Conservation (phyloP, 768 basidiomycete species). For the Filobasidium floriforme region DNA sequence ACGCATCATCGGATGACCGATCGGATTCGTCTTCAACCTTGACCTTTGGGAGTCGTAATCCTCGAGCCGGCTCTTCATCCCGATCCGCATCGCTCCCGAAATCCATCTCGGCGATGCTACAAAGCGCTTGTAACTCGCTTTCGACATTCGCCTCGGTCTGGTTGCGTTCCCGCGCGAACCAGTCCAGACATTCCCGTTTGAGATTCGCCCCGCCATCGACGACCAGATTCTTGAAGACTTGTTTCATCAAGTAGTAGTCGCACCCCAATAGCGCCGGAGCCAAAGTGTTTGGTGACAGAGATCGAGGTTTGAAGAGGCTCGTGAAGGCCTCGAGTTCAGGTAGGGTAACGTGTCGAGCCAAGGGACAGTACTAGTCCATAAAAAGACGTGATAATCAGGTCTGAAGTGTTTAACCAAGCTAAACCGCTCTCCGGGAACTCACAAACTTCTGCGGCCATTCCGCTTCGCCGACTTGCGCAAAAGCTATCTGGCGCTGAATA, state of each 20-base stretch:
- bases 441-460: conserved; percentile 60
- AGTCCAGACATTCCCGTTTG: conserved; percentile 24
- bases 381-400: not conserved
- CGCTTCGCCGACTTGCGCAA: conserved; percentile 27
- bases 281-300: conserved; percentile 72
- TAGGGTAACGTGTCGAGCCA: conserved; percentile 78
- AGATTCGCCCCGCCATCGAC: conserved; percentile 37
- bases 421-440: not conserved
- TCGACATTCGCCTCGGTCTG: not conserved
- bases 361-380: conserved; percentile 54
- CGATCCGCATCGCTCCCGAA: too few relatives aligned
- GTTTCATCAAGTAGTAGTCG: conserved; percentile 67
- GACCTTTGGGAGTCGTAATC: not conserved
- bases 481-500: conserved; percentile 48
- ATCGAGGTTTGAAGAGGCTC: conserved; percentile 66
- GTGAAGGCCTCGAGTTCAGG: conserved; percentile 79
- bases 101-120: too few relatives aligned
- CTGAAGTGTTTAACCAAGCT: too few relatives aligned
- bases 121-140: not conserved
- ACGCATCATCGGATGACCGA: not conserved
- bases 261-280: conserved; percentile 52
- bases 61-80: not conserved
- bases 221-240: conserved; percentile 59
- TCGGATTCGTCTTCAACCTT: not conserved
- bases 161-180: conserved; percentile 3